A percentile compares a stretch with the other conserved stretches of the same genome.
These are phyloP conservation scores for Colletotrichum tamarilloi DNA, from an alignment of 2,329 filamentous ascomycete genomes.

Conservation along the genomic window DNA sequence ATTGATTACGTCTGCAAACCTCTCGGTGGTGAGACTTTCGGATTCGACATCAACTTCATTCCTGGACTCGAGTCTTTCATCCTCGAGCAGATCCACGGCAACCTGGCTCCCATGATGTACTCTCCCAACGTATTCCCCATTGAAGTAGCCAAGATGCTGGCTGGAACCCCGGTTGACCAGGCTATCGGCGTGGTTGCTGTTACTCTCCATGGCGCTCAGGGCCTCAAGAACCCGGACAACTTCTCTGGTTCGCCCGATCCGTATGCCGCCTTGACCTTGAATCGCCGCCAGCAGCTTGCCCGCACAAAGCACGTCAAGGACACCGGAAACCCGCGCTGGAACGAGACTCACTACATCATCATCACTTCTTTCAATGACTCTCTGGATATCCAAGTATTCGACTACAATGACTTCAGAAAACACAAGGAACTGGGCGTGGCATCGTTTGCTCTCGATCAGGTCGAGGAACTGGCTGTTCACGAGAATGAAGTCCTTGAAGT, in stretches of 20 bases:
- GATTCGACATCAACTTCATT: constrained; percentile 99
- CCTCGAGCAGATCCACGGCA: constrained; percentile 94
- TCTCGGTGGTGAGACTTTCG: constrained; percentile 92
- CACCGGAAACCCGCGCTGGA: constrained; percentile 90
- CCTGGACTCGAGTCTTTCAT: constrained; percentile 95
- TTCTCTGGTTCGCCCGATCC: constrained; percentile 93
- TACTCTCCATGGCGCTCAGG: constrained; percentile 89
- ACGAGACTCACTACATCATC: constrained; percentile 96
- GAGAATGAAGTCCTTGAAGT: constrained; percentile 90
- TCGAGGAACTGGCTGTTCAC: constrained; percentile 81
- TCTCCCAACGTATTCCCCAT: constrained; percentile 97
- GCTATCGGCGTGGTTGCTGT: constrained; percentile 94
- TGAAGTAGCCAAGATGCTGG: constrained; percentile 97
- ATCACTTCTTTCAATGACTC: constrained; percentile 90
- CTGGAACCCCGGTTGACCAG: constrained; percentile 92
- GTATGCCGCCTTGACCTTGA: constrained; percentile 87
- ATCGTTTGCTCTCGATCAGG: constrained; percentile 84
- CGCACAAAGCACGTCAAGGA: constrained; percentile 90
- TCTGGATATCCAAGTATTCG: constrained; percentile 85
- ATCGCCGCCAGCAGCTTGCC: constrained; percentile 82
- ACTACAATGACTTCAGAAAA: constrained; percentile 96
- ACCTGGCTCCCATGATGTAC: constrained; percentile 97
- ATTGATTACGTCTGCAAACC: constrained; percentile 99
- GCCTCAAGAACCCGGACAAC: constrained; percentile 94
- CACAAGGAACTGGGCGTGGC: constrained; percentile 94